Percentiles rank a stretch among this genome's conserved stretches.
Evolutionary conservation across 257 asterid genomes (phyloP).

Genomic region (Cruciata laevipes): DNA sequence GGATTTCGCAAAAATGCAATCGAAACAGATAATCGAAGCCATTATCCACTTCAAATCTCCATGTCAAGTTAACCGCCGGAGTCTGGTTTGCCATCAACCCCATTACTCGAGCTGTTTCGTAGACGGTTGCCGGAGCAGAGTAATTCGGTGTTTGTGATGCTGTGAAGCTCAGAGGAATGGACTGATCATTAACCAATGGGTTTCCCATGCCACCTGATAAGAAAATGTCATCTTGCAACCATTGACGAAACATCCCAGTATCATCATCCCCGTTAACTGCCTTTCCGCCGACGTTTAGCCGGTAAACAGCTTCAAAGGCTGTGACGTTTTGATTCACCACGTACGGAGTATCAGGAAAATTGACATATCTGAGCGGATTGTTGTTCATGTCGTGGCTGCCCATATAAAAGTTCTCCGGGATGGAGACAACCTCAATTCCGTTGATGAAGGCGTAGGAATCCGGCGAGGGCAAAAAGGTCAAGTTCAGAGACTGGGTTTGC

Average conservation of each 20-base stretch:
- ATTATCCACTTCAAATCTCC: slow-evolving; percentile 44
- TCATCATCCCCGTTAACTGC: slow-evolving; percentile 1
- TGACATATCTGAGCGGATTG: neutral
- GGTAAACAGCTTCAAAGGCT: slow-evolving; percentile 39
- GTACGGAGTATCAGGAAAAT: neutral
- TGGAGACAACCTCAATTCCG: slow-evolving; percentile 19
- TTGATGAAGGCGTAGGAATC: slow-evolving; percentile 3
- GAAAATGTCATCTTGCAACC: slow-evolving; percentile 24
- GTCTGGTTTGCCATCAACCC: neutral
- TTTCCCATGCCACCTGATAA: neutral
- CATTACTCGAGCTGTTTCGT: slow-evolving; percentile 26
- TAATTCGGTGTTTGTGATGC: slow-evolving; percentile 16
- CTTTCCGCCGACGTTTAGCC: slow-evolving; percentile 45
- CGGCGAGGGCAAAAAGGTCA: neutral
- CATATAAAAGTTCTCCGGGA: slow-evolving; percentile 18
- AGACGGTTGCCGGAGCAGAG: slow-evolving; percentile 42
- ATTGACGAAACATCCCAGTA: slow-evolving; percentile 51
- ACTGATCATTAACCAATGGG: neutral
- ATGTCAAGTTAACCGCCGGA: slow-evolving; percentile 12
- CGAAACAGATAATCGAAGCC: slow-evolving; percentile 43
- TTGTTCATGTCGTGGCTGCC: slow-evolving; percentile 2
- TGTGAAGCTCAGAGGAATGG: slow-evolving; percentile 24
- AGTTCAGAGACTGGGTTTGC: neutral
- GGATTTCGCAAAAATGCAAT: slow-evolving; percentile 48
- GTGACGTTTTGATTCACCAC: slow-evolving; percentile 10